Base-by-base conservation (phyloP, 805 yeast species). In the Ogataea kodamae region DNA sequence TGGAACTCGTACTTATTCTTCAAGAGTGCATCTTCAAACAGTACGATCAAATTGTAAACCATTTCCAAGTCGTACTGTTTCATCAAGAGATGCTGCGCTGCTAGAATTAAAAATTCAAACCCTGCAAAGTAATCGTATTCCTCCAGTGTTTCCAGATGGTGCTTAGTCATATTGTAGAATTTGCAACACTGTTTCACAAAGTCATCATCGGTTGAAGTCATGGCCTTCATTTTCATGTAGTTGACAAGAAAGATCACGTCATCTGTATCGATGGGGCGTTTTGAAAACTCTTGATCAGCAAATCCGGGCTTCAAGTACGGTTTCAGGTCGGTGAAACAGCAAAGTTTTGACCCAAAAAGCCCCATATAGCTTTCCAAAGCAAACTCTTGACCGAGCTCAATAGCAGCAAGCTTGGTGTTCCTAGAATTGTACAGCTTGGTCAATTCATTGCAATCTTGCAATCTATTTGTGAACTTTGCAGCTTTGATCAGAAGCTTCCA, bases 1-100 rank as follows among this genome's bases (percentile, higher is more conserved):
- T 77, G 79, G 52, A 78, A 85, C 51, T 89, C 89, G 42, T 79
- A 76, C n/a, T 71, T 70, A 52, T 88, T 95, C 6, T 60, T 52
- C 6, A 47, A 28, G 9, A 71, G 61, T 3, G 79, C 74, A 11
- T 65, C 55, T 49, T 83, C 87, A n/a, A 89, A 59, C 4, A 82
- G 55, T 1, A 72, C 48, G 7, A 81, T 62, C 6, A 75, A 64
- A 17, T 66, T 64, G 5, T 70, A 35, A 6, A 44, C 15, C 2
- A 62, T 45, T 13, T 58, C 58, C 14, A 17, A 20, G 9, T 14
- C 17, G 18, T 55, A 43, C 8, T 48, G 38, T 6, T 36, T 11
- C 5, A 29, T 24, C 5, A 52, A 11, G 10, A 61, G 35, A 1
- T 59, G 56, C 50, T 70, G 58, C 0, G 78, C 67, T 2, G 79